A percentile compares a stretch with the other conserved stretches of the same genome.
phyloP scores from a whole-genome alignment of 2,329 filamentous ascomycete genomes.

The Zasmidium citrigriseum region DNA sequence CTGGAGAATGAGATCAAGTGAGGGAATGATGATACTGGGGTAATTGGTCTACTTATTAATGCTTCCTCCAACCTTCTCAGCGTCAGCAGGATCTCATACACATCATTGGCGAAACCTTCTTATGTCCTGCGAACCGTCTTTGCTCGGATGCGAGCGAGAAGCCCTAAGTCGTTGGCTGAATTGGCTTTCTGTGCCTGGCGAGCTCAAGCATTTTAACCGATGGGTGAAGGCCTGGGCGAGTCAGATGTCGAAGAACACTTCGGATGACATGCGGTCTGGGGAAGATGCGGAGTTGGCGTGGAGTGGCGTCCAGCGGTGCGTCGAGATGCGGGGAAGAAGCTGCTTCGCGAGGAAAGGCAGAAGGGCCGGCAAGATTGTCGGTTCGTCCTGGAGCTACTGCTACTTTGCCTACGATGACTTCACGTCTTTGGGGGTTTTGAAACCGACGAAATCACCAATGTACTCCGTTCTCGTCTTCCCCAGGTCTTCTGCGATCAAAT shows the following conservation, averaged over 20 bases:
- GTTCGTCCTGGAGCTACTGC: neutral
- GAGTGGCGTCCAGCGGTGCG: neutral
- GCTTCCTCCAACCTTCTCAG: neutral
- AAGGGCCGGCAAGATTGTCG: neutral
- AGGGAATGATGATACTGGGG: neutral
- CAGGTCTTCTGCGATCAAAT: constrained; percentile 46
- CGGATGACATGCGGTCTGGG: neutral
- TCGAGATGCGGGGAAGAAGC: neutral
- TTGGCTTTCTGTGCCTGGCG: neutral
- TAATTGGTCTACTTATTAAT: neutral
- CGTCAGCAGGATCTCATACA: neutral
- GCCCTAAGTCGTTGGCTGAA: constrained; percentile 1
- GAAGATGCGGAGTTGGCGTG: neutral
- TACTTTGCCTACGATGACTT: neutral
- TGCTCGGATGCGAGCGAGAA: constrained; percentile 5
- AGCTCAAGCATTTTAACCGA: neutral
- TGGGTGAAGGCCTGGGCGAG: neutral
- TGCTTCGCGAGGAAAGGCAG: neutral
- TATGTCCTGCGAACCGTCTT: neutral
- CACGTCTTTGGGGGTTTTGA: neutral
- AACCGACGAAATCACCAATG: neutral
- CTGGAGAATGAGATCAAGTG: neutral
- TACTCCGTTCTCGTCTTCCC: constrained; percentile 18
- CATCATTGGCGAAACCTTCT: neutral
- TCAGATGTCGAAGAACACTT: neutral